These are phyloP conservation scores for Camellia oleifera DNA, from an alignment of 179 eudicot genomes.

Conservation along the genomic window DNA sequence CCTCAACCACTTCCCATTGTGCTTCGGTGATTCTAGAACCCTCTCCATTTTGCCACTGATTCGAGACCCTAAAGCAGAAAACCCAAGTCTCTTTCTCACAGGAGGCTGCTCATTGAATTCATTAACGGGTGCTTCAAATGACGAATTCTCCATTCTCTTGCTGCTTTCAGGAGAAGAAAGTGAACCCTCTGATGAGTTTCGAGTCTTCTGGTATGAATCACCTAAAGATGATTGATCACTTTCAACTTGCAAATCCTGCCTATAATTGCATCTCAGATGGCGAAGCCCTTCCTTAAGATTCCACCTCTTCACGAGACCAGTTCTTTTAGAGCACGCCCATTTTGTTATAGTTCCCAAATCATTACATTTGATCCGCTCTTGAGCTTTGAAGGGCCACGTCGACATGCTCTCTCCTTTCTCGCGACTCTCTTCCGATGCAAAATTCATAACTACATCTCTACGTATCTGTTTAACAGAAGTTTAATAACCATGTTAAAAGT, in stretches of 20 bases:
- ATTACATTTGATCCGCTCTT: slow-evolving; percentile 29
- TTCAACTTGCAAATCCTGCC: slow-evolving; percentile 26
- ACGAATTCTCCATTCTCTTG: slow-evolving; percentile 23
- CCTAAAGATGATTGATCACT: slow-evolving; percentile 25
- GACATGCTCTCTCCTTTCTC: slow-evolving; percentile 17
- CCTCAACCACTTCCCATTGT: slow-evolving; percentile 21
- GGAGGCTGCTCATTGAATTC: slow-evolving; percentile 25
- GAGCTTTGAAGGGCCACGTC: slow-evolving; percentile 23
- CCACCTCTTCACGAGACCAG: slow-evolving; percentile 37
- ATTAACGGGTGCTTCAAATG: slow-evolving; percentile 12
- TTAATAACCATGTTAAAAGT: not conserved
- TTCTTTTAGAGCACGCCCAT: slow-evolving; percentile 46
- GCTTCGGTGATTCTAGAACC: slow-evolving; percentile 18
- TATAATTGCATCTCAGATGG: slow-evolving; percentile 21
- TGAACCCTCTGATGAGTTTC: slow-evolving; percentile 26
- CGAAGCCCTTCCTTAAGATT: slow-evolving; percentile 25
- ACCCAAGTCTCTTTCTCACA: slow-evolving; percentile 26
- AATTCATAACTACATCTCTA: slow-evolving; percentile 13
- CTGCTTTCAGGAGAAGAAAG: slow-evolving; percentile 26
- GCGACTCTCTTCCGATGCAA: slow-evolving; percentile 6
- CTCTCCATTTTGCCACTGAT: slow-evolving; percentile 17
- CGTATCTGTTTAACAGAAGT: slow-evolving; percentile 21
- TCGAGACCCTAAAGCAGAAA: slow-evolving; percentile 22
- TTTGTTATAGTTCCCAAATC: slow-evolving; percentile 37
- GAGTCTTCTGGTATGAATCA: slow-evolving; percentile 21